A percentile compares a stretch with the other conserved stretches of the same genome.
Conservation (phyloP, 495 filamentous ascomycete genomes). For the Polyplosphaeria fusca region DNA sequence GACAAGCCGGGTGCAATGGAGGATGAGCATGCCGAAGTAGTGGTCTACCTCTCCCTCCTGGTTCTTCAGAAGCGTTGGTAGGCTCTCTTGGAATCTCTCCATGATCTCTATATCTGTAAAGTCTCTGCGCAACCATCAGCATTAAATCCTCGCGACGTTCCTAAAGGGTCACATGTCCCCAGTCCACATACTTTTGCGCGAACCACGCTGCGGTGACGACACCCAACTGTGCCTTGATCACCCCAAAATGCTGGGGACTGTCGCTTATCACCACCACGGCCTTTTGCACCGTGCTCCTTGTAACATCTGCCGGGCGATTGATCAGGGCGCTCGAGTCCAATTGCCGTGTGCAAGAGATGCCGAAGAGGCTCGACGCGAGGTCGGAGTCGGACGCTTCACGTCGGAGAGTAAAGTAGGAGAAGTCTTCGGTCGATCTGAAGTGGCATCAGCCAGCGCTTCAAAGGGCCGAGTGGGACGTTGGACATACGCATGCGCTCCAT, state of each 20-base stretch:
- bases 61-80: slow-evolving; percentile 63
- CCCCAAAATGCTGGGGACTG: slow-evolving; percentile 60
- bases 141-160: slow-evolving; percentile 1
- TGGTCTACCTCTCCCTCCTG: slow-evolving; percentile 75
- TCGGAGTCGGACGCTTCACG: slow-evolving; percentile 56
- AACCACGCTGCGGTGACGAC: slow-evolving; percentile 96
- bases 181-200: slow-evolving; percentile 72
- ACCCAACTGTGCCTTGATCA: slow-evolving; percentile 70
- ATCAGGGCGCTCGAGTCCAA: slow-evolving; percentile 75
- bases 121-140: slow-evolving; percentile 47
- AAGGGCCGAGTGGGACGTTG: not conserved
- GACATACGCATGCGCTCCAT: slow-evolving; percentile 88
- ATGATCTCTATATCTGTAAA: slow-evolving; percentile 72
- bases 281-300: slow-evolving; percentile 93
- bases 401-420: slow-evolving; percentile 95
- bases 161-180: too few species aligned
- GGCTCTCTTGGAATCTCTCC: slow-evolving; percentile 85
- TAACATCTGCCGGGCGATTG: slow-evolving; percentile 80
- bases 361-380: slow-evolving; percentile 84
- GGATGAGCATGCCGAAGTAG: slow-evolving; percentile 64
- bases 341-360: slow-evolving; percentile 92
- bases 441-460: slow-evolving; percentile 5
- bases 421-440: slow-evolving; percentile 78
- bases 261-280: slow-evolving; percentile 96
- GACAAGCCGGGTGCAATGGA: slow-evolving; percentile 13